phyloP scores from a whole-genome alignment of 2,329 filamentous ascomycete species.

The Chrysosporium keratinophilum region DNA sequence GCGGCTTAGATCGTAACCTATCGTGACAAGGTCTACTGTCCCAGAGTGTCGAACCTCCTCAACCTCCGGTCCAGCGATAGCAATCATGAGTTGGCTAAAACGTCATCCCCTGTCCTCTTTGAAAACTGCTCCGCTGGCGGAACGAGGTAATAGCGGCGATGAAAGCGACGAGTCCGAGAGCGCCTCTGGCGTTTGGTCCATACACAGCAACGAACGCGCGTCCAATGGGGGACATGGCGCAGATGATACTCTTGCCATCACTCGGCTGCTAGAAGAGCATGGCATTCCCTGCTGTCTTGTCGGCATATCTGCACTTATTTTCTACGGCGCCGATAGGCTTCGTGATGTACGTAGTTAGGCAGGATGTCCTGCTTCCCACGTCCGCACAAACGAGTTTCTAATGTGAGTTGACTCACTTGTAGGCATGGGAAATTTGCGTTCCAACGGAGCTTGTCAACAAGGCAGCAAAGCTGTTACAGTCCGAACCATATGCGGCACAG shows the following conservation, averaged over 20 bases:
- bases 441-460: slow-evolving; percentile 20
- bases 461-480: slow-evolving; percentile 20
- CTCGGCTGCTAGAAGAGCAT: slow-evolving; percentile 21
- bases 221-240: slow-evolving; percentile 19
- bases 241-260: slow-evolving; percentile 23
- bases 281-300: slow-evolving; percentile 24
- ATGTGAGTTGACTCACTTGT: slow-evolving; percentile 9
- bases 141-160: no score
- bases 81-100: no score
- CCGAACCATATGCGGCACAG: slow-evolving; percentile 18
- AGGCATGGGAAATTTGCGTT: slow-evolving; percentile 25
- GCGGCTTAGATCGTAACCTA: no score
- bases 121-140: no score
- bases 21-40: no score
- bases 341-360: slow-evolving; percentile 17
- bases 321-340: slow-evolving; percentile 22
- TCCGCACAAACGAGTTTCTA: slow-evolving; percentile 9
- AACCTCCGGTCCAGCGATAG: no score
- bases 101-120: no score
- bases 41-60: no score
- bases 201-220: no score
- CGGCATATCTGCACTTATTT: slow-evolving; percentile 23
- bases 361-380: slow-evolving; percentile 13
- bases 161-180: no score
- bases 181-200: no score